Evolutionary conservation across 2,329 filamentous ascomycete species (phyloP).

Genomic region (Phialophora macrospora): DNA sequence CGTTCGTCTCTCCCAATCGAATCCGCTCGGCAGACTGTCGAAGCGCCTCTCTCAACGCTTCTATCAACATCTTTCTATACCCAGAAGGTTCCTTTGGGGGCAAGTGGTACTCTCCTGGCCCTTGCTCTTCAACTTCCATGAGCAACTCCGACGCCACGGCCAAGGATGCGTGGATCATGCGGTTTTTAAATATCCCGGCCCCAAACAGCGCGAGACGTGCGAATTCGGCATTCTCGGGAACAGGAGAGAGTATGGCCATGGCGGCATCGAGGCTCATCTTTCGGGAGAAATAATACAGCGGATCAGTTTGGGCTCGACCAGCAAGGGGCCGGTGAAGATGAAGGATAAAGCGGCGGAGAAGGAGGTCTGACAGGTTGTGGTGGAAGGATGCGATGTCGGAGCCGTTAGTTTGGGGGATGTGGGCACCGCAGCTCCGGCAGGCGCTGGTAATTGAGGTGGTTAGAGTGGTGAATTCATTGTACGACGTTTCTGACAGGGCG

Average conservation of each 20-base stretch:
- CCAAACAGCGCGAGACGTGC: conserved; percentile 44
- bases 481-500: conserved; percentile 33
- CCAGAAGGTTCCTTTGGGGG: conserved; percentile 19
- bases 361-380: conserved; percentile 58
- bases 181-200: conserved; percentile 46
- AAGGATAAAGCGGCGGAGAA: conserved; percentile 61
- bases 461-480: conserved; percentile 42
- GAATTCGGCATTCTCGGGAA: conserved; percentile 35
- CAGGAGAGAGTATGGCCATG: conserved; percentile 45
- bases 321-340: conserved; percentile 56
- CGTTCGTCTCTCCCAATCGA: conserved; percentile 43
- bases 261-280: conserved; percentile 47
- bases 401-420: conserved; percentile 31
- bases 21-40: conserved; percentile 41
- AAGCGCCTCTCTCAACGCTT: conserved; percentile 37
- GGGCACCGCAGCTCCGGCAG: conserved; percentile 39
- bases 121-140: conserved; percentile 43
- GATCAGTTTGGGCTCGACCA: conserved; percentile 43
- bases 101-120: background rate
- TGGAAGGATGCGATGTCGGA: conserved; percentile 44
- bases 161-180: conserved; percentile 47
- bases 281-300: conserved; percentile 47
- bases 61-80: conserved; percentile 31
- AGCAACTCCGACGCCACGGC: conserved; percentile 56
- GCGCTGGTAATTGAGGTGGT: conserved; percentile 40